Percentiles rank a stretch among this genome's conserved stretches.
Evolutionary conservation across 2,329 filamentous ascomycete species (phyloP).

Genomic region (Xylaria sp.): DNA sequence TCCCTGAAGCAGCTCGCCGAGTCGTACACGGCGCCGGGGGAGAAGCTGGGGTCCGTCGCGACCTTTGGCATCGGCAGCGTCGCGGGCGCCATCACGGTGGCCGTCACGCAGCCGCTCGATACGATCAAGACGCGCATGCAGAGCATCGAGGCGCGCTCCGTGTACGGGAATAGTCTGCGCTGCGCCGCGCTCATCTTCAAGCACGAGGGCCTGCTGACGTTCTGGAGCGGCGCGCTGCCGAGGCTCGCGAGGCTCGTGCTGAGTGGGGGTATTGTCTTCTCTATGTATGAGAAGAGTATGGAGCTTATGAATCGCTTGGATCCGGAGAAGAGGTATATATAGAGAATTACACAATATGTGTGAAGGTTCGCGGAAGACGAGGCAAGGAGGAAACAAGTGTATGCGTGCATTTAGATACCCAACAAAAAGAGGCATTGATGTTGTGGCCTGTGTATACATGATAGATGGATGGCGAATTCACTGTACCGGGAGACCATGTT

Average conservation of each 20-base stretch:
- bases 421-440: conserved; percentile 26
- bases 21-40: conserved; percentile 90
- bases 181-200: conserved; percentile 87
- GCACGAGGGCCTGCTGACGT: conserved; percentile 87
- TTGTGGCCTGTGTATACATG: conserved; percentile 22
- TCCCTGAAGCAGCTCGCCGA: conserved; percentile 90
- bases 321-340: conserved; percentile 86
- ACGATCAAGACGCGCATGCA: conserved; percentile 99
- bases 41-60: conserved; percentile 87
- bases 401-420: conserved; percentile 42
- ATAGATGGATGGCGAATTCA: conserved; percentile 13
- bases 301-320: conserved; percentile 84
- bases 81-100: conserved; percentile 92
- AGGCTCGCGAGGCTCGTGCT: conserved; percentile 85
- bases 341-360: conserved; percentile 68
- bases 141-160: conserved; percentile 82
- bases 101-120: conserved; percentile 79
- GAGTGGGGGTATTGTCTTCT: conserved; percentile 97
- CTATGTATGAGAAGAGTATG: conserved; percentile 98
- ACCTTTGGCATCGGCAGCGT: conserved; percentile 93
- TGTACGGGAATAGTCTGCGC: conserved; percentile 88
- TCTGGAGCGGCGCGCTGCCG: conserved; percentile 94
- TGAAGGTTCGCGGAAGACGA: conserved; percentile 53
- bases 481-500: conserved; percentile 10
- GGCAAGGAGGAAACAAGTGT: neutral